A percentile compares a stretch with the other conserved stretches of the same genome.
Conservation (phyloP, 1,139 yeast genomes). For the Pichia sp. region DNA sequence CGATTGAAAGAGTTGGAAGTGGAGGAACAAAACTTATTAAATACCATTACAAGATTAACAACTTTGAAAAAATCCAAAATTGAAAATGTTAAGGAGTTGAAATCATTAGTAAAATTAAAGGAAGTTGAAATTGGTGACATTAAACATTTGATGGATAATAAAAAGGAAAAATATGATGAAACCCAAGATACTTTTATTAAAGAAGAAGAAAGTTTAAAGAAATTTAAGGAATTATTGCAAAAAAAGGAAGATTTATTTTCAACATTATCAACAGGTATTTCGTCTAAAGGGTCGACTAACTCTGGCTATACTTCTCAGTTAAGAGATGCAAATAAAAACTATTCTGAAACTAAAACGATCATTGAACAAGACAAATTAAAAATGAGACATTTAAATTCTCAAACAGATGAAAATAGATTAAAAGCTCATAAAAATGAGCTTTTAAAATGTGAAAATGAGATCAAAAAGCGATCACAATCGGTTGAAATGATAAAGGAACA, state of each 20-base stretch:
- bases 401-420: conserved; percentile 45
- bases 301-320: conserved; percentile 78
- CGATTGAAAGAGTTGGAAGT: conserved; percentile 55
- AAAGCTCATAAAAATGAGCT: conserved; percentile 58
- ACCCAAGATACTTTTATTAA: conserved; percentile 35
- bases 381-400: conserved; percentile 50
- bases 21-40: conserved; percentile 51
- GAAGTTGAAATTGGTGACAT: conserved; percentile 20
- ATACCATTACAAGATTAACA: conserved; percentile 60
- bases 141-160: conserved; percentile 18
- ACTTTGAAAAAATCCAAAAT: conserved; percentile 54
- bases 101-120: conserved; percentile 7
- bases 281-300: conserved; percentile 72
- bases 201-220: conserved; percentile 39
- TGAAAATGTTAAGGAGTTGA: conserved; percentile 29
- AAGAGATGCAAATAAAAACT: conserved; percentile 52
- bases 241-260: conserved; percentile 76
- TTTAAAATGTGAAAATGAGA: conserved; percentile 36
- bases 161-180: conserved; percentile 21
- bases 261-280: conserved; percentile 83
- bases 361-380: conserved; percentile 59
- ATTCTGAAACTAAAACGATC: conserved; percentile 49
- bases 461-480: conserved; percentile 38
- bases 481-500: conserved; percentile 35
- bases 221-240: conserved; percentile 44